These are phyloP conservation scores for Castanea mollissima DNA, from an alignment of 306 rosid species.

Conservation along the genomic window DNA sequence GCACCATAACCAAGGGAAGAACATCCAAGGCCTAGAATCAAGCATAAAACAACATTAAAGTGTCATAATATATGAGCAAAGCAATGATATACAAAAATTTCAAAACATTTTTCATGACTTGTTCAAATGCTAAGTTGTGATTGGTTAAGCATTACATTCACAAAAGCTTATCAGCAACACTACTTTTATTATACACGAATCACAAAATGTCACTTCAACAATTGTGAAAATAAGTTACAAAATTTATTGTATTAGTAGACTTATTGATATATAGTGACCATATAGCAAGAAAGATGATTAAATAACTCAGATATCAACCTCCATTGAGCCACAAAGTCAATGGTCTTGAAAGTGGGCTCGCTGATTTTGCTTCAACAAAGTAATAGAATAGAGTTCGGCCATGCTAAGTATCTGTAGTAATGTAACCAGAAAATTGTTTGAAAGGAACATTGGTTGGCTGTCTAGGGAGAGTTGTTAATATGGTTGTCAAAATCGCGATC, in stretches of 20 bases:
- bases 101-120: too few relatives aligned
- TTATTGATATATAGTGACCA: neutral
- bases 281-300: neutral
- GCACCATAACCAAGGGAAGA: neutral
- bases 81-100: neutral
- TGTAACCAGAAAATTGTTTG: slow-evolving; percentile 1
- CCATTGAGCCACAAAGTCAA: neutral
- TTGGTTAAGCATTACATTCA: too few relatives aligned
- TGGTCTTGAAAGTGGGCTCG: neutral
- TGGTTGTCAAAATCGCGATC: too few relatives aligned
- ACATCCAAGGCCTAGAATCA: neutral
- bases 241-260: too few relatives aligned
- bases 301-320: neutral
- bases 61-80: too few relatives aligned
- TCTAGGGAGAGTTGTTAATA: neutral
- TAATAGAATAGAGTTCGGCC: slow-evolving; percentile 4
- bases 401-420: neutral
- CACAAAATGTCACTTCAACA: too few relatives aligned
- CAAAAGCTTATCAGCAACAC: too few relatives aligned
- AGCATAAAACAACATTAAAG: neutral
- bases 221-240: too few relatives aligned
- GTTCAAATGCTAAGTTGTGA: too few relatives aligned
- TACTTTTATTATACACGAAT: too few relatives aligned
- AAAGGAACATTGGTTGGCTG: neutral
- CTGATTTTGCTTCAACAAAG: neutral